phyloP scores from a whole-genome alignment of 1,139 yeast genomes.

The Kluyveromyces sp. region DNA sequence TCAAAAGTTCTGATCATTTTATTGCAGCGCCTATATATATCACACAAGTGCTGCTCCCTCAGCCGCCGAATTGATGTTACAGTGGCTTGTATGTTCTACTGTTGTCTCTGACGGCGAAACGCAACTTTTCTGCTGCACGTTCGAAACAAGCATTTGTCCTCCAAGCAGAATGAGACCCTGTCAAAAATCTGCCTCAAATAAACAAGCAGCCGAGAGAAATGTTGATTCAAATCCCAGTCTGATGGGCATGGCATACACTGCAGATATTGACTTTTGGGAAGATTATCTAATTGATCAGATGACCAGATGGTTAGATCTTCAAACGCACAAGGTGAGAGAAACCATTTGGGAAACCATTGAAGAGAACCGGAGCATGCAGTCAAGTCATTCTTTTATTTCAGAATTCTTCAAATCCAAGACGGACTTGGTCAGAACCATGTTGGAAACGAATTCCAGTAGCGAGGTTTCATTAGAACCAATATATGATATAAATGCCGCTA shows the following conservation, averaged over 20 bases:
- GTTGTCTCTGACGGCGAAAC: too few species aligned
- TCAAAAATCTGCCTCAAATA: background rate
- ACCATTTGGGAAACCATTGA: background rate
- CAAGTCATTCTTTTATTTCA: background rate
- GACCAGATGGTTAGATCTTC: background rate
- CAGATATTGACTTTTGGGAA: background rate
- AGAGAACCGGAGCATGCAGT: background rate
- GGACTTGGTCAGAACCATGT: background rate
- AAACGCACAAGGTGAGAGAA: background rate
- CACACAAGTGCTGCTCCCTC: too few species aligned
- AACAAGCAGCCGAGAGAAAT: background rate
- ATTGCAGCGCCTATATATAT: too few species aligned
- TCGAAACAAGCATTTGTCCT: too few species aligned
- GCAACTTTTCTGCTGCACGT: too few species aligned
- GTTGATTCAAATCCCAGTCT: background rate
- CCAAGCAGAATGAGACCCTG: background rate
- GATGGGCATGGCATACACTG: background rate
- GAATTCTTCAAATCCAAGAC: slow-evolving; percentile 1
- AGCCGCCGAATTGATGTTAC: too few species aligned
- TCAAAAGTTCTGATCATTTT: too few species aligned
- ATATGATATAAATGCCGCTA: background rate
- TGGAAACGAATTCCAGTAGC: background rate
- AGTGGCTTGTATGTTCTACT: too few species aligned
- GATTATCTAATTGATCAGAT: background rate
- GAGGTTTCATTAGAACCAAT: background rate